Base-by-base conservation (phyloP, 75 land plant genomes). In the Isoetes taiwanensis region DNA sequence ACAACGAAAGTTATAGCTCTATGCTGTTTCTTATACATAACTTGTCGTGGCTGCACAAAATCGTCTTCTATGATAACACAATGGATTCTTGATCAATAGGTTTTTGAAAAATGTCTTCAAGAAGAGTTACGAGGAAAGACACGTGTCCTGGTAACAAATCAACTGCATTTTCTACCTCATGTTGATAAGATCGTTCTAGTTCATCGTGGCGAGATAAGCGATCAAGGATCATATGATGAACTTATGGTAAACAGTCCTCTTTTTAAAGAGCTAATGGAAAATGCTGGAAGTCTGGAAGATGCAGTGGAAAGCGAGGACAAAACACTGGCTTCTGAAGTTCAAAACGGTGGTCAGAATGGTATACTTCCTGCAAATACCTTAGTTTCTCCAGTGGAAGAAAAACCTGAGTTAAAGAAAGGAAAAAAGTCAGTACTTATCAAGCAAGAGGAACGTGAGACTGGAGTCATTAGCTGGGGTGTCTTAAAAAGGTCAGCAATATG, bases 201-300 rank as follows among this genome's bases (percentile, higher is more conserved):
- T 37, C 79, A 80, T 56, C 82, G 80, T 21, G 96, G 99, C 5
- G 68, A 66, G 62, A 78, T 94, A 38, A 82, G 82, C 70, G 99
- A 94, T 67, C 82, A 89, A 50, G 99, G 99, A 30, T 79, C 99
- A 1, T 94, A 75, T 61, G 90, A 84, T 24, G 86, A 89, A 27
- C 77, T 94, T 2, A 77, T 75, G 31, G 59, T 30, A 10, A 69
- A 72, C 64, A 90, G 96, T 19, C 32, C 59, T n/a, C 52, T 82
- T 32, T 94, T 94, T 63, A 77, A 84, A 62, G 78, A 82, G 57
- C 63, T 94, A 29, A 93, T 94, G 99, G 96, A 88, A 62, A 94
- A 89, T 78, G 99, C 99, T 35, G 99, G 99, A 14, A 84, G 85
- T 61, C 62, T 89, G 80, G 99, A 94, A 66, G n/a, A n/a, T n/a